phyloP scores from a whole-genome alignment of 768 basidiomycete species.

The Boletus speciosus region DNA sequence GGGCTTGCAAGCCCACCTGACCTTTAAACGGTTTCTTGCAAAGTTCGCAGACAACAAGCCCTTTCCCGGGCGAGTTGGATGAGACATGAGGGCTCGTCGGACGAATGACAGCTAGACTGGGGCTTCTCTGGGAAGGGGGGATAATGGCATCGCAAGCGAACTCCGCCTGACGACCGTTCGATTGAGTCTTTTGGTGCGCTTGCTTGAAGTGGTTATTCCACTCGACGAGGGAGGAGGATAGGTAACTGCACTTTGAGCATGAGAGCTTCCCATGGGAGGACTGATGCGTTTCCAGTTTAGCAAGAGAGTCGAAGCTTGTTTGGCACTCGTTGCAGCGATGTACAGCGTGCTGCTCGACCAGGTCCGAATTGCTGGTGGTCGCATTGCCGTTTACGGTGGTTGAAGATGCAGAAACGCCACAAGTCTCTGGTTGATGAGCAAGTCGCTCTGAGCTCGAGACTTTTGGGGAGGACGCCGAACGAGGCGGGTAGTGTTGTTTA shows the following conservation, averaged over 20 bases:
- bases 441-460: not conserved
- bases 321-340: constrained; percentile 23
- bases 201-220: constrained; percentile 29
- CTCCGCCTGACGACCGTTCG: constrained; percentile 5
- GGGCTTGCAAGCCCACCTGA: constrained; percentile 22
- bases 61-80: constrained; percentile 5
- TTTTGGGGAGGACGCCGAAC: constrained; percentile 3
- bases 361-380: not conserved
- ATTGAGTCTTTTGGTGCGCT: constrained; percentile 12
- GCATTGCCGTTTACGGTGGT: not conserved
- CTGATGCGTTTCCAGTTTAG: constrained; percentile 20
- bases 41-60: constrained; percentile 12
- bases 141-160: not conserved
- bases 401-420: not conserved
- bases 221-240: constrained; percentile 22
- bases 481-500: constrained; percentile 20
- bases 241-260: constrained; percentile 24
- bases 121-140: constrained; percentile 6
- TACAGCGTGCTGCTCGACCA: not conserved
- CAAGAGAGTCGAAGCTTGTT: constrained; percentile 11
- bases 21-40: constrained; percentile 24
- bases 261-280: constrained; percentile 18
- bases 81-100: constrained; percentile 15
- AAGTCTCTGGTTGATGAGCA: constrained; percentile 4
- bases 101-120: constrained; percentile 15